Base-by-base conservation (phyloP, 371 early-diverging fungal species). In the Mortierella polycephala region DNA sequence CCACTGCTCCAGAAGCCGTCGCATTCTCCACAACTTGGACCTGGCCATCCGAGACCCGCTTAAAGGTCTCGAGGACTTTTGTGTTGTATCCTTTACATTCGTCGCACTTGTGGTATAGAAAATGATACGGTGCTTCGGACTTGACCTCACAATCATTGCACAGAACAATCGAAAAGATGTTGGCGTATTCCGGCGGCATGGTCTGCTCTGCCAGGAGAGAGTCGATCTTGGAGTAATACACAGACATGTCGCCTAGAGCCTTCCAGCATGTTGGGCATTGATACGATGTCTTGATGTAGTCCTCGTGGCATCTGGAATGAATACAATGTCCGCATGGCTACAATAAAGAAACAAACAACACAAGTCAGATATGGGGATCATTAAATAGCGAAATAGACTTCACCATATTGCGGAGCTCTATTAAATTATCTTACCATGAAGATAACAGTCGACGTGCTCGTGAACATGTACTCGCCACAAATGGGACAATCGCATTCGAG, bases 61-160 rank as follows among this genome's bases (percentile, higher is more conserved):
- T 75, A 47, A 83, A 75, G 2, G 95, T 95, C 50, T 87, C 85
- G 53, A 96, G 69, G 0, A 96, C 91, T 59, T 94, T 95, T 13
- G 98, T 98, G 81, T 97, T 98, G 83, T 95, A 98, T 20, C 96
- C 93, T n/a, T 84, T 80, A 83, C 99, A 99, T 23, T 85, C 68
- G 4, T 76, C 83, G 81, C 99, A 99, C 82, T 96, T 96, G 85
- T 99, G 98, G 83, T 97, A 98, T 51, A 98, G 73, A 81, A 98
- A 98, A 74, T 97, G 97, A 83, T 92, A 97, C 60, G 91, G 92
- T 2, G 94, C 93, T 13, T 83, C 77, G 2, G 92, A 91, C 60
- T 91, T 91, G 94, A 90, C 85, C 67, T 95, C 96, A 81, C 99
- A 99, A 81, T 99, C 99, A 82, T 96, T 97, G 88, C 99, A 99